Evolutionary conservation across 306 rosid species (phyloP).

Genomic region (Glycine tomentella): DNA sequence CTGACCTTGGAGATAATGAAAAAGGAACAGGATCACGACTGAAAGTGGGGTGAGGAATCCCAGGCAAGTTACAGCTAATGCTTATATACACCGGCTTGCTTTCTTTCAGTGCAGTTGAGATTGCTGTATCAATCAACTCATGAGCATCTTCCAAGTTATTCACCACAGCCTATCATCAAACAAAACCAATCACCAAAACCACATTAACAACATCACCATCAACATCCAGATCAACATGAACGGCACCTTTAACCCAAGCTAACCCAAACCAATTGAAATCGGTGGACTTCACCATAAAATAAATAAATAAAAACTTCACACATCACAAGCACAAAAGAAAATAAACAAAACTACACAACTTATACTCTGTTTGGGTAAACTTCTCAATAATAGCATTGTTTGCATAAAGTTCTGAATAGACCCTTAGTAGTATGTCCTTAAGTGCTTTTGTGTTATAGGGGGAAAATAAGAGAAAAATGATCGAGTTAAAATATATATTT

Average conservation of each 20-base stretch:
- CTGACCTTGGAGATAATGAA: slow-evolving; percentile 64
- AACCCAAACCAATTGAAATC: no score
- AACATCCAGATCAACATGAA: no score
- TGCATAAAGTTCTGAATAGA: no score
- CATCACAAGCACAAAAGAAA: neutral
- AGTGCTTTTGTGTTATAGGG: no score
- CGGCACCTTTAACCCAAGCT: no score
- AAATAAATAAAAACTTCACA: slow-evolving; percentile 2
- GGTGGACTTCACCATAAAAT: neutral
- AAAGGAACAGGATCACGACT: slow-evolving; percentile 77
- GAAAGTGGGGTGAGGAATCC: slow-evolving; percentile 86
- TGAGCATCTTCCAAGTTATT: slow-evolving; percentile 86
- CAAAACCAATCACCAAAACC: neutral
- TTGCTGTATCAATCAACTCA: slow-evolving; percentile 81
- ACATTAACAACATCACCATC: neutral
- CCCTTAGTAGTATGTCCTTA: no score
- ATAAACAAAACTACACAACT: neutral
- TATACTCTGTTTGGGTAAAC: no score
- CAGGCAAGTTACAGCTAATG: slow-evolving; percentile 78
- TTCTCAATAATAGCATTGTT: no score
- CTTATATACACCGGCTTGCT: slow-evolving; percentile 95
- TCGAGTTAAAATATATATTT: no score
- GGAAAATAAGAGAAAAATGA: no score
- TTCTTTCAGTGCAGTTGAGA: slow-evolving; percentile 81
- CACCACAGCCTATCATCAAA: slow-evolving; percentile 71